Conservation (phyloP, 2,329 filamentous ascomycete genomes). For the Penicillium digitatum region DNA sequence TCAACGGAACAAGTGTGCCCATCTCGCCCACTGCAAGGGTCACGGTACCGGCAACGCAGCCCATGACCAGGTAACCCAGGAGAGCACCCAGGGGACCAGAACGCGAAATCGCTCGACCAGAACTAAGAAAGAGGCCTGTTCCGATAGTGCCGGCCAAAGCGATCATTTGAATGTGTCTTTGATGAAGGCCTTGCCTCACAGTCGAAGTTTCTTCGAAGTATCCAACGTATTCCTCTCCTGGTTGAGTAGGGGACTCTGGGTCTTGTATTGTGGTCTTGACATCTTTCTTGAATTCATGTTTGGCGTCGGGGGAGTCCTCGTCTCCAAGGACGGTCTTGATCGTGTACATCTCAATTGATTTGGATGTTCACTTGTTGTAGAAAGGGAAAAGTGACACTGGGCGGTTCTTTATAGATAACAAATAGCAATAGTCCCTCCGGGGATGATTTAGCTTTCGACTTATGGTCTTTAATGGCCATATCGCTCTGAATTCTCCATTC, state of each 20-base stretch:
- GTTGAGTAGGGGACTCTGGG: not conserved
- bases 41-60: slow-evolving; percentile 6
- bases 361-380: not conserved
- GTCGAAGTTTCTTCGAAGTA: not conserved
- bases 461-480: not conserved
- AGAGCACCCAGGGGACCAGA: slow-evolving; percentile 11
- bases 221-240: not conserved
- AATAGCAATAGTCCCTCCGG: not conserved
- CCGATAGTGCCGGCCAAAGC: not conserved
- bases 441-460: not conserved
- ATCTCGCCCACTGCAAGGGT: slow-evolving; percentile 8
- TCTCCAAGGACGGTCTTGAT: not conserved
- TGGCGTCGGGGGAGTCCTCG: not conserved
- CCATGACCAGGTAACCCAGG: slow-evolving; percentile 12
- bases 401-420: not conserved
- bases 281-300: not conserved
- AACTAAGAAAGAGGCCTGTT: slow-evolving; percentile 13
- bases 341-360: not conserved
- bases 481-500: not conserved
- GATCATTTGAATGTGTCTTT: not conserved
- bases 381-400: not conserved
- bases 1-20: slow-evolving; percentile 4
- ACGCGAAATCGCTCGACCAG: slow-evolving; percentile 8
- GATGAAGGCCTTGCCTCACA: not conserved
- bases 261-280: not conserved